Conservation (phyloP, 1,284 basidiomycete genomes). For the Sporisorium scitamineum region DNA sequence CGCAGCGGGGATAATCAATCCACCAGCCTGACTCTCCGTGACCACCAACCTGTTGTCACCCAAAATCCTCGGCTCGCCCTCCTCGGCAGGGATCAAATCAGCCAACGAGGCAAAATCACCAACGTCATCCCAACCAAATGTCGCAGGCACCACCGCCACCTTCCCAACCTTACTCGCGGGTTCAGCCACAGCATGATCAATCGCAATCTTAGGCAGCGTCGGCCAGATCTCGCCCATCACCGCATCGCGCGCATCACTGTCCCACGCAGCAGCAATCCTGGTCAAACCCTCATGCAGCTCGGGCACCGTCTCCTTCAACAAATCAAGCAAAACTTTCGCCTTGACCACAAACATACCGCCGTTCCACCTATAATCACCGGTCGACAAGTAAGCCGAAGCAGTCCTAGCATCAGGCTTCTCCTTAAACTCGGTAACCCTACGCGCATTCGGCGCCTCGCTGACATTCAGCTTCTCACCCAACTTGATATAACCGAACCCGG, state of each 20-base stretch:
- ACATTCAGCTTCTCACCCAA: constrained; percentile 62
- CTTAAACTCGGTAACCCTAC: constrained; percentile 67
- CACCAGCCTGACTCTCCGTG: constrained; percentile 67
- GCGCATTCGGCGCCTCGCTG: constrained; percentile 63
- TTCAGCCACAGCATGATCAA: constrained; percentile 69
- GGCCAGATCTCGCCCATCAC: constrained; percentile 64
- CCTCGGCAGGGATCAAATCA: constrained; percentile 67
- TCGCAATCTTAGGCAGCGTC: constrained; percentile 67
- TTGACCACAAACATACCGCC: constrained; percentile 70
- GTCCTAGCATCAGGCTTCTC: constrained; percentile 69
- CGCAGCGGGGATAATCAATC: constrained; percentile 63
- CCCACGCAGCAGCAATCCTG: constrained; percentile 63
- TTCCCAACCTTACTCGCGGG: constrained; percentile 66
- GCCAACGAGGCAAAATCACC: constrained; percentile 67
- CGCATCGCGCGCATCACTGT: constrained; percentile 44
- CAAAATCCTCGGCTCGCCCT: constrained; percentile 67
- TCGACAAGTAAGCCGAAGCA: constrained; percentile 64
- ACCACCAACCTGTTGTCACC: constrained; percentile 63
- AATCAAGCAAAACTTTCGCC: constrained; percentile 59
- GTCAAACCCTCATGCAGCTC: constrained; percentile 64
- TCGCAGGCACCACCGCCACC: constrained; percentile 68
- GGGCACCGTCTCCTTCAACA: constrained; percentile 60
- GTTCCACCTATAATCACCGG: constrained; percentile 69
- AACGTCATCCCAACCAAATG: constrained; percentile 69
- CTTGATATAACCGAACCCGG: constrained; percentile 69